Percentiles rank a stretch among this genome's conserved stretches.
Evolutionary conservation across 2,329 filamentous ascomycete species (phyloP).

Genomic region (Clonostachys rhizophaga): DNA sequence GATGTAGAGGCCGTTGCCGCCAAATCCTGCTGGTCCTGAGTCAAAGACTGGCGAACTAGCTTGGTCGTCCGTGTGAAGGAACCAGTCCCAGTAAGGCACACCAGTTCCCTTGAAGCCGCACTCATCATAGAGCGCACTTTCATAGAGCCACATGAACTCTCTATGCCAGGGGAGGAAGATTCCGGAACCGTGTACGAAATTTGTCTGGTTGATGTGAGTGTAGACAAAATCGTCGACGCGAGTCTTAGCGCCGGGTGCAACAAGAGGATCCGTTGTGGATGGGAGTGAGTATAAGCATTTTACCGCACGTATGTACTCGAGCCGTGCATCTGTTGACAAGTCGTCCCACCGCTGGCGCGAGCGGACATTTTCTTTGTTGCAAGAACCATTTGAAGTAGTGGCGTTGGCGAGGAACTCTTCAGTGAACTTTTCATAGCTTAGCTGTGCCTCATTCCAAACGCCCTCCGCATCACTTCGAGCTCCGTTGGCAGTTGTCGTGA

Average conservation of each 20-base stretch:
- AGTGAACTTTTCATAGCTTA: too few relatives aligned
- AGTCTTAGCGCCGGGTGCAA: conserved; percentile 33
- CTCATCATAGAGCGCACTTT: conserved; percentile 30
- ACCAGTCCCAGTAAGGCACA: conserved; percentile 42
- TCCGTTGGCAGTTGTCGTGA: too few relatives aligned
- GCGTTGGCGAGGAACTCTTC: too few relatives aligned
- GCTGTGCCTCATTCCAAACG: too few relatives aligned
- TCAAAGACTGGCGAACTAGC: conserved; percentile 38
- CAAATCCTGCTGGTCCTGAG: conserved; percentile 36
- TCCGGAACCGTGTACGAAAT: conserved; percentile 29
- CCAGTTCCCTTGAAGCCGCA: conserved; percentile 28
- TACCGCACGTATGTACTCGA: conserved; percentile 36
- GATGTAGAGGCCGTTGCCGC: conserved; percentile 33
- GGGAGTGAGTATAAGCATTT: conserved; percentile 35
- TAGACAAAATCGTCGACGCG: conserved; percentile 46
- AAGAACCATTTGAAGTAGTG: too few relatives aligned
- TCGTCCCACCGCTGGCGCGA: background rate
- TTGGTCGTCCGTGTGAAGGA: conserved; percentile 26
- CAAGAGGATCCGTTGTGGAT: conserved; percentile 19
- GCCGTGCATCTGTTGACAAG: conserved; percentile 8
- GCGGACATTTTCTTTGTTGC: too few relatives aligned
- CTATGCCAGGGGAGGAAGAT: conserved; percentile 31
- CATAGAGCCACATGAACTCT: conserved; percentile 30
- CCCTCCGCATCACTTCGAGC: too few relatives aligned
- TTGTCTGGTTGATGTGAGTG: conserved; percentile 41